Base-by-base conservation (phyloP, 768 basidiomycete genomes). In the Mycena vitilis region DNA sequence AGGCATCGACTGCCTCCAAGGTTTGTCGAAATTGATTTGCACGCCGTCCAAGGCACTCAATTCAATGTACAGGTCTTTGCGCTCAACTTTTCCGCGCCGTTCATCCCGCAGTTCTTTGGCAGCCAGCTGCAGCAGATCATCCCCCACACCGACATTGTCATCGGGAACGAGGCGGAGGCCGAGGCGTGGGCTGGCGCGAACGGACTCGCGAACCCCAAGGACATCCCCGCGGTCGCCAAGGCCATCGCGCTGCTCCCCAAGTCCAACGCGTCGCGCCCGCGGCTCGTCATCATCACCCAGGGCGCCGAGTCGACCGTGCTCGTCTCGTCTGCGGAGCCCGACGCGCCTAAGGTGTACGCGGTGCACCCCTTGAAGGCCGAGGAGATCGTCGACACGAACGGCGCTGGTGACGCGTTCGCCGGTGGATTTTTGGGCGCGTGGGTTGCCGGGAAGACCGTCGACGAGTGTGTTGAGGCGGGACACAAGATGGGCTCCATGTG, bases 151-250 rank as follows among this genome's bases (percentile, higher is more conserved):
- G 98, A 99, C 80, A 84, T 97, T 79, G 73, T 99, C 78, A 95
- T 99, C 79, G 94, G 94, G n/a, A 99, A 98, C 81, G 97, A 99
- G 83, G 83, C 90, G 45, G 98, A 99, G 80, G 98, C 97, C 12
- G 93, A 89, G 66, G 87, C 92, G 18, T 99, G 91, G 85, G 96
- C 94, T 34, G 81, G 79, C 57, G 89, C 92, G 42, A 89, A 88
- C 68, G 92, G 93, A 20, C 84, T 89, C 69, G 81, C 91, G 13
- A 84, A 90, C 72, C 83, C 87, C 65, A 91, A 86, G 68, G 86
- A 93, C 80, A 85, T 95, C 59, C 71, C 84, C 7, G 80, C 83
- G 20, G 88, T 96, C 74, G 95, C 96, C 23, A 84, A 85, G 70
- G 82, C 87, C 70, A 89, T 99, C 76, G 95, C 95, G n/a, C 67